These are phyloP conservation scores for Chlorella sp. DNA, from an alignment of 139 green algal genomes.

Conservation along the genomic window DNA sequence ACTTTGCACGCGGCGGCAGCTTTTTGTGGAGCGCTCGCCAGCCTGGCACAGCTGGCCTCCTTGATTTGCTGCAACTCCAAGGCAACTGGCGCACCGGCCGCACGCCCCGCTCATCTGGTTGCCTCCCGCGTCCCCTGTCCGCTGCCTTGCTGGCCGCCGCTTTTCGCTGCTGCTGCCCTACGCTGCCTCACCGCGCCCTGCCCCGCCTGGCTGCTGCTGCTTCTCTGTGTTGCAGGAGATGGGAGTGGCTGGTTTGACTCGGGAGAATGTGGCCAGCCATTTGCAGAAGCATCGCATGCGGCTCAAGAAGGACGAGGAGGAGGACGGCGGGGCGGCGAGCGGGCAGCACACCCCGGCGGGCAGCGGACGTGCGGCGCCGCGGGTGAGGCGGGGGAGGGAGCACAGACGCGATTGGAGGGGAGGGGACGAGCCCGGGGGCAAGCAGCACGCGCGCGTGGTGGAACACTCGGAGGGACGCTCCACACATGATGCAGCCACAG, in stretches of 20 bases:
- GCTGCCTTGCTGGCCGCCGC: background rate
- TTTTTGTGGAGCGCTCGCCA: too few relatives aligned
- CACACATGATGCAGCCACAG: background rate
- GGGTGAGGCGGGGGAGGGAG: background rate
- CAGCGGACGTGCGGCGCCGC: background rate
- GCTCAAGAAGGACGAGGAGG: conserved; percentile 62
- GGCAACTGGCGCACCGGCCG: background rate
- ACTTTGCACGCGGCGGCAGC: too few relatives aligned
- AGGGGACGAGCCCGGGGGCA: too few relatives aligned
- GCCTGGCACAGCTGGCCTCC: too few relatives aligned
- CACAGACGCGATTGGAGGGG: background rate
- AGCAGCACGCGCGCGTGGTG: too few relatives aligned
- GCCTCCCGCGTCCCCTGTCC: too few relatives aligned
- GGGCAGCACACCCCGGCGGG: background rate
- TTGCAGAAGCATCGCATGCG: conserved; percentile 92
- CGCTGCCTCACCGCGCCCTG: background rate
- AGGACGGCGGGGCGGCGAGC: background rate
- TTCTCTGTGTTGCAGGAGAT: too few relatives aligned
- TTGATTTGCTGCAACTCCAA: background rate
- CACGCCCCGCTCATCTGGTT: background rate
- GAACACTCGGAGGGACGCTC: too few relatives aligned
- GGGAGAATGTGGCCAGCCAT: conserved; percentile 95
- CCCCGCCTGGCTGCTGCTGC: background rate
- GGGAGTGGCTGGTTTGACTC: conserved; percentile 91
- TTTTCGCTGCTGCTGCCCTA: background rate